Percentiles rank a stretch among this genome's conserved stretches.
These are phyloP conservation scores for Diaporthe vaccinii DNA, from an alignment of 2,329 filamentous ascomycete species.

Conservation along the genomic window DNA sequence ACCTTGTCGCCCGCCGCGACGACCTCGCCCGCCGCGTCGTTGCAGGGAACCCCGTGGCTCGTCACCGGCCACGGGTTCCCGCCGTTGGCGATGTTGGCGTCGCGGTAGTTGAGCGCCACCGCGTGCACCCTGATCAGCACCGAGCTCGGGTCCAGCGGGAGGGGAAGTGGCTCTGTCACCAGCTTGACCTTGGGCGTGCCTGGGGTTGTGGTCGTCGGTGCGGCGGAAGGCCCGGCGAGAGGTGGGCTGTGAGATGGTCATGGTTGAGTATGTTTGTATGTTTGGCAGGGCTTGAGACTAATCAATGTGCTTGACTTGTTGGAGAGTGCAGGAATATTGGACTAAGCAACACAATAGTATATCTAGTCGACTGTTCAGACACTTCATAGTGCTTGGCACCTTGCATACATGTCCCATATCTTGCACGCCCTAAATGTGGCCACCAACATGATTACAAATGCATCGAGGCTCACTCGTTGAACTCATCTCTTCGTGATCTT, in stretches of 20 bases:
- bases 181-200: constrained; percentile 1
- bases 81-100: constrained; percentile 54
- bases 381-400: not conserved
- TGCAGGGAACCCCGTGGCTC: not conserved
- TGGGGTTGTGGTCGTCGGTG: not conserved
- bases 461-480: not conserved
- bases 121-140: constrained; percentile 49
- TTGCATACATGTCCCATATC: not conserved
- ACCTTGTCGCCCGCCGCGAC: not conserved
- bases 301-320: not conserved
- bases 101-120: constrained; percentile 52
- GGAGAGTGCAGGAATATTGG: not conserved
- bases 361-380: not conserved
- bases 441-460: not conserved
- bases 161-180: not conserved
- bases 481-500: not conserved
- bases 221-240: not conserved
- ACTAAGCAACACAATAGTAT: not conserved
- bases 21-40: constrained; percentile 6
- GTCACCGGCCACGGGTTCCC: constrained; percentile 57
- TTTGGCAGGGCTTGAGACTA: not conserved
- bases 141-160: not conserved
- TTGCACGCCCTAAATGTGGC: not conserved
- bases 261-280: not conserved
- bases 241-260: not conserved